These are phyloP conservation scores for Xenosphaeropsis pyriputrescens DNA, from an alignment of 2,329 filamentous ascomycete genomes.

Conservation along the genomic window DNA sequence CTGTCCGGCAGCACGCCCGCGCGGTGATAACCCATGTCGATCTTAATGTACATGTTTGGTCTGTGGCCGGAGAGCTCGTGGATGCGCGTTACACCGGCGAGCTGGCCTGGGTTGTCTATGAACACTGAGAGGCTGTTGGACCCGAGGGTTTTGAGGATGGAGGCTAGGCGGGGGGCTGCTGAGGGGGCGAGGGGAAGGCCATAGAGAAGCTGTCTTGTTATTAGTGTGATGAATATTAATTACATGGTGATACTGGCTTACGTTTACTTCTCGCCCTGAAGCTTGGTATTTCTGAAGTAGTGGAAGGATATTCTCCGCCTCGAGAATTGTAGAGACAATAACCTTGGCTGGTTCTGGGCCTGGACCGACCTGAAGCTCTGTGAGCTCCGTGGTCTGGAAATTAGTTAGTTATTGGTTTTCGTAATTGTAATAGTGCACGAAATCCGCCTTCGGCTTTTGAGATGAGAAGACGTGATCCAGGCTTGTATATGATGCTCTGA, in stretches of 20 bases:
- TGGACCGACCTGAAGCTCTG: constrained; percentile 54
- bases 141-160: constrained; percentile 39
- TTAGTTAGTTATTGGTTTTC: constrained; percentile 3
- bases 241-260: constrained; percentile 20
- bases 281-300: constrained; percentile 42
- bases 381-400: constrained; percentile 47
- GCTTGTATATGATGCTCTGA: no score
- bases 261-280: constrained; percentile 40
- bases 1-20: constrained; percentile 47
- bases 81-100: constrained; percentile 31
- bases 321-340: constrained; percentile 59
- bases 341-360: constrained; percentile 32
- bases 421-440: not conserved
- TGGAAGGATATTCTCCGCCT: constrained; percentile 52
- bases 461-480: no score
- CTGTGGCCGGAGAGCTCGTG: constrained; percentile 25
- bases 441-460: no score
- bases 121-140: constrained; percentile 44
- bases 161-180: constrained; percentile 41
- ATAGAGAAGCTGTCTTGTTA: constrained; percentile 26
- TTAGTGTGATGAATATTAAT: not conserved
- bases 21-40: constrained; percentile 59
- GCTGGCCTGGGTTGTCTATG: constrained; percentile 52
- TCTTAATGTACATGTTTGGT: constrained; percentile 52
- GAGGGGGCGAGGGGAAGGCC: constrained; percentile 54